Conservation (phyloP, 2,329 filamentous ascomycete species). For the Diplodia intermedia region DNA sequence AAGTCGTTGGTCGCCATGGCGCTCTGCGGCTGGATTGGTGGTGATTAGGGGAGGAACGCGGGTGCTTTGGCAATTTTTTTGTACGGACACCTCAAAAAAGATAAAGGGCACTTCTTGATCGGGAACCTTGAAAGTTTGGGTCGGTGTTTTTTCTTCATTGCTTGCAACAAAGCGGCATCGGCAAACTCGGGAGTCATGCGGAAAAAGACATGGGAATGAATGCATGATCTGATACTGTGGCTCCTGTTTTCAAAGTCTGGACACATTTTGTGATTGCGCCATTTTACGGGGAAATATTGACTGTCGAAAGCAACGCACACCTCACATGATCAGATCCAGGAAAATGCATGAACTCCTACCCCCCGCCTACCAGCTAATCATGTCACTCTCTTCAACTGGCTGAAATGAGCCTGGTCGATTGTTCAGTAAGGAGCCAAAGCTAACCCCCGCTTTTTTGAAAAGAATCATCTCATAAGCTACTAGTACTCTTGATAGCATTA, state of each 20-base stretch:
- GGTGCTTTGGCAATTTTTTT: conserved; percentile 26
- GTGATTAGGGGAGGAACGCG: neutral
- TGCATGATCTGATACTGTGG: conserved; percentile 23
- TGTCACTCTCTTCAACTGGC: neutral
- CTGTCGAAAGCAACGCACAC: neutral
- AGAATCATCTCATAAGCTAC: neutral
- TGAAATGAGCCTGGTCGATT: neutral
- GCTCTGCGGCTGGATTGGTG: conserved; percentile 19
- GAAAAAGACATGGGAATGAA: conserved; percentile 28
- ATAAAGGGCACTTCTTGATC: conserved; percentile 25
- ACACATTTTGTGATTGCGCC: neutral
- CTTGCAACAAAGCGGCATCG: conserved; percentile 21
- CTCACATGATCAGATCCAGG: neutral
- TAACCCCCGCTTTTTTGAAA: neutral
- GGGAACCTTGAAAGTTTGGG: conserved; percentile 23
- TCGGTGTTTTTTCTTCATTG: conserved; percentile 19
- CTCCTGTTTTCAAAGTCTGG: neutral
- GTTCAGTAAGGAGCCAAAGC: neutral
- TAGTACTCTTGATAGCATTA: neutral
- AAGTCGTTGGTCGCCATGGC: conserved; percentile 16
- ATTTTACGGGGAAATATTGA: neutral
- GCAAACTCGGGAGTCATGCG: conserved; percentile 21
- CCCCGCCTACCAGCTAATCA: neutral
- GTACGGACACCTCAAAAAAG: conserved; percentile 27
- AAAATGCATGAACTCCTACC: neutral